Percentiles rank a stretch among this genome's conserved stretches.
phyloP scores from a whole-genome alignment of 2,329 filamentous ascomycete species.

The Chaetomium olivaceum region DNA sequence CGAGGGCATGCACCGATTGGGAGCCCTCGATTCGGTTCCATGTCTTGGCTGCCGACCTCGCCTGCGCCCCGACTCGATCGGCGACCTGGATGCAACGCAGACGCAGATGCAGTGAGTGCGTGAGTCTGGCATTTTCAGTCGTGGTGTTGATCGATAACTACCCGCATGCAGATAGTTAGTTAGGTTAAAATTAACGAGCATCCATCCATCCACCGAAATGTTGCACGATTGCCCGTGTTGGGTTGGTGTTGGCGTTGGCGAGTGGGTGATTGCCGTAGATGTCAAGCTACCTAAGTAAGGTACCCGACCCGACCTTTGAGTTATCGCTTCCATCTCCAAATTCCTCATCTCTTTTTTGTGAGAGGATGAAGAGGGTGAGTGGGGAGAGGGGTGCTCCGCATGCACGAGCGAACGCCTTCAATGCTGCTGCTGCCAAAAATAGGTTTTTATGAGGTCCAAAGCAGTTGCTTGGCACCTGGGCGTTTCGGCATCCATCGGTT shows the following conservation, averaged over 20 bases:
- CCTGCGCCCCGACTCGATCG: conserved; percentile 8
- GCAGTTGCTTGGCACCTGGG: neutral
- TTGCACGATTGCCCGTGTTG: too few species aligned
- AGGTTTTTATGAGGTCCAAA: neutral
- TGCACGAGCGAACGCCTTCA: neutral
- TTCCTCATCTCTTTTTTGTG: neutral
- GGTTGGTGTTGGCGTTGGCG: too few species aligned
- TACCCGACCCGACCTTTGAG: too few species aligned
- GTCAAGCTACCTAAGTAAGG: too few species aligned
- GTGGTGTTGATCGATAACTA: too few species aligned
- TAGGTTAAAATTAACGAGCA: too few species aligned
- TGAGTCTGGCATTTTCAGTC: neutral
- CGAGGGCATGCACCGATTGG: conserved; percentile 10
- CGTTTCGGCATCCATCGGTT: neutral
- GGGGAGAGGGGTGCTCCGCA: neutral
- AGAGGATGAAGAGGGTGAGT: neutral
- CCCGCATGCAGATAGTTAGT: too few species aligned
- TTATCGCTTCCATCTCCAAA: neutral
- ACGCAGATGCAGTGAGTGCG: neutral
- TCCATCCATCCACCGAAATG: too few species aligned
- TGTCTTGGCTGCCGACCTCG: conserved; percentile 15
- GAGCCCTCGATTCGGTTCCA: neutral
- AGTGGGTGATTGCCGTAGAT: too few species aligned
- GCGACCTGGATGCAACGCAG: neutral
- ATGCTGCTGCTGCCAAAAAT: neutral